phyloP scores from a whole-genome alignment of 1,139 yeast genomes.

The Waltiozyma sp. region DNA sequence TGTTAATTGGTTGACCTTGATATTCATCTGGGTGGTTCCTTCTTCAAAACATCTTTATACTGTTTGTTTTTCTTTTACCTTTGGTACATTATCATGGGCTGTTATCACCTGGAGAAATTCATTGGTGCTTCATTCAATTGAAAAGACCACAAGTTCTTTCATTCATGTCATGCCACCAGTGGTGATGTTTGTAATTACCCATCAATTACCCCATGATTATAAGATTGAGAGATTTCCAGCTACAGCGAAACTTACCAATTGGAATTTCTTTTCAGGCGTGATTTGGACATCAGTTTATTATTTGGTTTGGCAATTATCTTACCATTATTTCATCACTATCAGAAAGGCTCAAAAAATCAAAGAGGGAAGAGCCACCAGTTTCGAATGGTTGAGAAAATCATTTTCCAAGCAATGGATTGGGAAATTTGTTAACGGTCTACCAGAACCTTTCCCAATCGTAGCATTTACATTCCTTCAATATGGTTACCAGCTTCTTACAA shows the following conservation, averaged over 20 bases:
- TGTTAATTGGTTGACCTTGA: constrained; percentile 60
- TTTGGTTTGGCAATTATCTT: constrained; percentile 81
- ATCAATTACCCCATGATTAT: constrained; percentile 53
- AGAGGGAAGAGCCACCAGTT: constrained; percentile 80
- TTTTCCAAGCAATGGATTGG: constrained; percentile 60
- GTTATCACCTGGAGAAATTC: constrained; percentile 96
- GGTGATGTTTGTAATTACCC: constrained; percentile 79
- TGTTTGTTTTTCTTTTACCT: constrained; percentile 74
- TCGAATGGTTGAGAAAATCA: constrained; percentile 68
- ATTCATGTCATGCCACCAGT: constrained; percentile 89
- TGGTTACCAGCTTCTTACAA: constrained; percentile 76
- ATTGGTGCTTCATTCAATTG: constrained; percentile 81
- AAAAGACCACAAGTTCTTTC: constrained; percentile 85
- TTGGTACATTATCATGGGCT: constrained; percentile 88
- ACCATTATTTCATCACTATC: constrained; percentile 87
- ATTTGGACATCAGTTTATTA: constrained; percentile 76
- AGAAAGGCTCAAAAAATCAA: constrained; percentile 69
- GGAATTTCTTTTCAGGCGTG: constrained; percentile 68
- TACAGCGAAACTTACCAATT: constrained; percentile 49
- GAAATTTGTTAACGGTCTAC: constrained; percentile 69
- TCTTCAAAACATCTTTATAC: constrained; percentile 59
- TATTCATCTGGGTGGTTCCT: constrained; percentile 79
- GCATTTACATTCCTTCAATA: constrained; percentile 85
- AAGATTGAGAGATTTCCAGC: constrained; percentile 64
- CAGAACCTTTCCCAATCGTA: constrained; percentile 73